Base-by-base conservation (phyloP, 306 rosid genomes). In the Prunus armeniaca region DNA sequence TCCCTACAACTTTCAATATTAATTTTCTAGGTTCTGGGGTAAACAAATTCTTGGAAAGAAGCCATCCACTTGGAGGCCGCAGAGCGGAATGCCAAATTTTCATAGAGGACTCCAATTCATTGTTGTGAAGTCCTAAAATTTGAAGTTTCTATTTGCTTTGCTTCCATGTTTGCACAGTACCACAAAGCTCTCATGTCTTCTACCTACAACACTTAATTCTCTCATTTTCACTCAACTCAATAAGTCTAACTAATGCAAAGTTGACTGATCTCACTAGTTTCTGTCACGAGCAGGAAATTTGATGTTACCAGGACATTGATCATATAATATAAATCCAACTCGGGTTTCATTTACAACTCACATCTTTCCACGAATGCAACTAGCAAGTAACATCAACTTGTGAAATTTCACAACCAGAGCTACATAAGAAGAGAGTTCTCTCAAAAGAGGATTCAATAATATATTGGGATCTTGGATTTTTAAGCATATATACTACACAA, bases 401-500 rank as follows among this genome's bases (percentile, higher is more conserved):
- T 87, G 76, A 76, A 73, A 34, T 19, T 78, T 85, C 82, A 82
- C 83, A 84, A 83, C 83, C 76, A 75, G 84, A 79, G 88, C 89
- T 86, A 83, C 88, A 80, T 84, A 70, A 57, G 81, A 62, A 77
- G 61, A 78, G 86, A 81, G 85, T 85, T 86, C 85, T 86, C 85
- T 82, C 86, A 84, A 27, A 76, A 72, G 52, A 72, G 80, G 87
- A 90, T 82, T 84, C 82, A 76, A 87, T 70, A 85, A 82, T 72
- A 79, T 78, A 70, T 55, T 61, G 71, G 79, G 75, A 84, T 69
- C 89, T 84, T 27, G 78, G 73, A 76, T 76, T 81, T 78, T 84
- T 76, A 76, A 86, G 82, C 86, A 86, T 75, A 82, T 82, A 82
- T 79, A 72, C 84, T 84, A 85, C 90, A 81, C 75, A 81, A 82